Evolutionary conservation across 164 flowering plant genomes (phyloP).

Genomic region (Dillenia suffruticosa): DNA sequence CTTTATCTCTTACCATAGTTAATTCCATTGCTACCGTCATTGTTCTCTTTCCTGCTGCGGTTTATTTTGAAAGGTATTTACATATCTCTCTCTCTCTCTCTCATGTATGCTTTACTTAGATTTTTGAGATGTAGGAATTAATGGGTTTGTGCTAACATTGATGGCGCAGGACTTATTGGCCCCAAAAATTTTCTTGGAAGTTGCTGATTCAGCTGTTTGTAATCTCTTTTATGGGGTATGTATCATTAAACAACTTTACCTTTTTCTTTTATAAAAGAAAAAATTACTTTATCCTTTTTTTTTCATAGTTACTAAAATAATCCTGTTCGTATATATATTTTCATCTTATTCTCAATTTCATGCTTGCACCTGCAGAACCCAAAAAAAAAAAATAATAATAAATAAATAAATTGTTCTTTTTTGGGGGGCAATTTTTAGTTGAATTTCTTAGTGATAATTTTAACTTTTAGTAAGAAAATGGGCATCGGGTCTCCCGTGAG

Average conservation of each 20-base stretch:
- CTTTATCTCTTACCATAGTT: conserved; percentile 42
- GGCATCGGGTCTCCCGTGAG: too few relatives aligned
- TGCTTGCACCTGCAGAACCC: too few relatives aligned
- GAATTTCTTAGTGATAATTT: too few relatives aligned
- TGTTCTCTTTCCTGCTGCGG: conserved; percentile 42
- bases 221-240: conserved; percentile 68
- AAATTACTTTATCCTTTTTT: not conserved
- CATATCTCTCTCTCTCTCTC: not conserved
- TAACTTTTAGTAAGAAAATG: too few relatives aligned
- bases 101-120: not conserved
- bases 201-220: conserved; percentile 50
- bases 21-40: conserved; percentile 46
- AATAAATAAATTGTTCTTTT: too few relatives aligned
- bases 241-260: not conserved
- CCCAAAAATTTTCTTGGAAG: conserved; percentile 33
- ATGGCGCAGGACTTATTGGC: conserved; percentile 64
- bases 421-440: too few relatives aligned
- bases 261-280: not conserved
- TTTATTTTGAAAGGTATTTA: conserved; percentile 45
- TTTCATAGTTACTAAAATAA: too few relatives aligned
- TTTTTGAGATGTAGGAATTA: not conserved
- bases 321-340: too few relatives aligned
- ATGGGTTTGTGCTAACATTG: not conserved
- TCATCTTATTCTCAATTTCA: too few relatives aligned
- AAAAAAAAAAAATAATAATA: too few relatives aligned